phyloP scores from a whole-genome alignment of 495 filamentous ascomycete species.

The Thozetella sp. region DNA sequence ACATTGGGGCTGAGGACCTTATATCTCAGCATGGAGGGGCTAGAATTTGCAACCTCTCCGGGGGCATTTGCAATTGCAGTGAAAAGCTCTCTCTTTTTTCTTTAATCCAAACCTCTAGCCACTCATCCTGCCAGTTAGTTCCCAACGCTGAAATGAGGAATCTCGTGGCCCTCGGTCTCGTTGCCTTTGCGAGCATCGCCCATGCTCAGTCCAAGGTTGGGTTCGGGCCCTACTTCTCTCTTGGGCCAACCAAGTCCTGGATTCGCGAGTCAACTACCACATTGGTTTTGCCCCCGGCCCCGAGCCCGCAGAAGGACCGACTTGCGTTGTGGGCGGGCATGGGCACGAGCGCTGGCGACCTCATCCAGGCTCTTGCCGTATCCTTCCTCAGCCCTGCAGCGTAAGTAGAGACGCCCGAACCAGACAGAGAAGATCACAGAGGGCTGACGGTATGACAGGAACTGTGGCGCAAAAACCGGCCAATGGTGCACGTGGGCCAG shows the following conservation, averaged over 20 bases:
- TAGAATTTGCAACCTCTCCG: too few relatives aligned
- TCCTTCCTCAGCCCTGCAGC: slow-evolving; percentile 30
- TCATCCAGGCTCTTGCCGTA: slow-evolving; percentile 37
- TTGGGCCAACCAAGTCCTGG: slow-evolving; percentile 33
- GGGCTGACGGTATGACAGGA: slow-evolving; percentile 14
- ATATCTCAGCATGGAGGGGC: too few relatives aligned
- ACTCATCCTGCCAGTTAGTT: too few relatives aligned
- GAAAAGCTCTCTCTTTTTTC: too few relatives aligned
- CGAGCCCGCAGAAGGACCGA: slow-evolving; percentile 26
- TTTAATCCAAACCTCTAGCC: too few relatives aligned
- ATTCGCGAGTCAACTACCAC: slow-evolving; percentile 35
- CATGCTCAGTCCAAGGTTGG: slow-evolving; percentile 20
- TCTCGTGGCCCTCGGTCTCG: neutral
- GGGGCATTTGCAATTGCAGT: too few relatives aligned
- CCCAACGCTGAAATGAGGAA: too few relatives aligned
- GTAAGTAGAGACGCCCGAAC: neutral
- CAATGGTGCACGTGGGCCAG: slow-evolving; percentile 40
- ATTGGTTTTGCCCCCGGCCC: slow-evolving; percentile 26
- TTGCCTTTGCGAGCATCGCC: neutral
- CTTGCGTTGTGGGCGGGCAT: slow-evolving; percentile 39
- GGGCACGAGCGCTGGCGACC: slow-evolving; percentile 36
- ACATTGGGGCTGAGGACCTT: too few relatives aligned
- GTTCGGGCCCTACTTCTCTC: slow-evolving; percentile 34
- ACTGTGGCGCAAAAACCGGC: slow-evolving; percentile 29
- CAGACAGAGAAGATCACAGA: neutral